Conservation (phyloP, 2,329 filamentous ascomycete species). For the Colletotrichum tropicale region DNA sequence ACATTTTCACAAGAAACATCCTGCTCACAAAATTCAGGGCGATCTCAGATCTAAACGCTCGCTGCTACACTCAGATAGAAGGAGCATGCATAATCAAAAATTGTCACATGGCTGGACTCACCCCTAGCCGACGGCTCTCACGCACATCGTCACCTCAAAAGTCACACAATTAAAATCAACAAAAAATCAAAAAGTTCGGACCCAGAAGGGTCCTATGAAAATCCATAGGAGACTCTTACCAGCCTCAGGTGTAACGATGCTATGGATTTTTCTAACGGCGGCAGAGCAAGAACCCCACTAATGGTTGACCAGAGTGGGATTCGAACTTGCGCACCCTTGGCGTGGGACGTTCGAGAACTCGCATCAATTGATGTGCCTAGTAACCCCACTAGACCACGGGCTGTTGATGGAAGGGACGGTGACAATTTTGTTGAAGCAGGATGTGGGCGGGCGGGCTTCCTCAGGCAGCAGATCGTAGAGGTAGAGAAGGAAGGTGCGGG, state of each 20-base stretch:
- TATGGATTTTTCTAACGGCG: background rate
- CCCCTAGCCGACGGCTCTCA: accelerated
- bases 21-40: accelerated
- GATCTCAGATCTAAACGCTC: background rate
- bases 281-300: background rate
- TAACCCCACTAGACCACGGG: background rate
- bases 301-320: background rate
- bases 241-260: background rate
- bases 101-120: accelerated
- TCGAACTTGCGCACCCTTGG: background rate
- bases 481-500: background rate
- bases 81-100: no score
- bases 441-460: background rate
- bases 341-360: background rate
- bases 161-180: accelerated
- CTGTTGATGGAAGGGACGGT: background rate
- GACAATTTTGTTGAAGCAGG: background rate
- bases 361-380: background rate
- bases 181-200: background rate
- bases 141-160: background rate
- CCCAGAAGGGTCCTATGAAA: background rate
- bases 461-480: background rate
- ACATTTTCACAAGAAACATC: accelerated
- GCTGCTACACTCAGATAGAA: accelerated
- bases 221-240: background rate